Evolutionary conservation across 2,329 filamentous ascomycete genomes (phyloP), one percentile per base, ranked within the genome.

Genomic region (Thelonectria blattea): DNA sequence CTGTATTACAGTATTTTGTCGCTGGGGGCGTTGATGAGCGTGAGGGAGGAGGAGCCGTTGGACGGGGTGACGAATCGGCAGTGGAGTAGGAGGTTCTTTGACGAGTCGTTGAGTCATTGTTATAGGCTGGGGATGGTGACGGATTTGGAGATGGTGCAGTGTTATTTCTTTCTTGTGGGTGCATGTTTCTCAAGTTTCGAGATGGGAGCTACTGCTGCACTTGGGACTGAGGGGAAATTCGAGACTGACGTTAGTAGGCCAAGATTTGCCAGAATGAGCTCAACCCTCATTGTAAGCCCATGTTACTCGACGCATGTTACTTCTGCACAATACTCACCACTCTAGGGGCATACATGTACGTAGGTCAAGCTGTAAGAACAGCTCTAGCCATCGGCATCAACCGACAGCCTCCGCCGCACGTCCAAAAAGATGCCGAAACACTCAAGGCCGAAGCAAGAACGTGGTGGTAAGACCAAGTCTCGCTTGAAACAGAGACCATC

Each of bases 261-360:
- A 81, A 82, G 65, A 75, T 82, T 4, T 82, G 79, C 61, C 80
- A 82, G 58, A 81, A 82, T 51, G 79, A 82, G 60, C 71, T 83
- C 5, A 81, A 81, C 52, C 78, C 79, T 6, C 79, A 82, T 58
- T 71, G 78, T 80, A 50, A 63, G 76, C 70, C 8, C 34, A 7
- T 14, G 2, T 4, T 22, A 22, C 3, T 30, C 15, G 34, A n/a
- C n/a, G n/a, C n/a, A n/a, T n/a, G n/a, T n/a, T n/a, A n/a, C n/a
- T n/a, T n/a, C n/a, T n/a, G n/a, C n/a, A n/a, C n/a, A n/a, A n/a
- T 17, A 27, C 30, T 24, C 15, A 45, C 5, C 18, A 3, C n/a
- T 17, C 3, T 7, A 73, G 73, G 72, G 62, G 77, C 80, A 4
- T 83, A 82, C 55, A 80, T 81, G 70, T 82, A 81, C 55, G 74